These are phyloP conservation scores for Amyloporia xantha DNA, from an alignment of 768 basidiomycete genomes.

Conservation along the genomic window DNA sequence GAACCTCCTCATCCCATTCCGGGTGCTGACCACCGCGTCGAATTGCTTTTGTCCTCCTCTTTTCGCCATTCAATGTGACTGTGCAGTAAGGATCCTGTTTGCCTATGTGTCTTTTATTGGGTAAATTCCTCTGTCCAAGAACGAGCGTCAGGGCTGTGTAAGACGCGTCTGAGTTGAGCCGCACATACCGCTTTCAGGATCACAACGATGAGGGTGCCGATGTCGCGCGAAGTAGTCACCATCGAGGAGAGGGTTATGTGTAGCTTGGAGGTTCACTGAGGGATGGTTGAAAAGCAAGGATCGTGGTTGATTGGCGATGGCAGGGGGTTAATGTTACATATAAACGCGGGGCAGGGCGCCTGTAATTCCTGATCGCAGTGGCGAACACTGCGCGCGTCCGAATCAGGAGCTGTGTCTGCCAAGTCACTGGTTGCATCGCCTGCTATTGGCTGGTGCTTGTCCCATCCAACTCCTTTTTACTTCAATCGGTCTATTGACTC, in stretches of 20 bases:
- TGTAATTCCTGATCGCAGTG: neutral
- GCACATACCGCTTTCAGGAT: constrained; percentile 85
- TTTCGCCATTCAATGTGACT: constrained; percentile 73
- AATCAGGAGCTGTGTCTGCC: too few relatives aligned
- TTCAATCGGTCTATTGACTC: too few relatives aligned
- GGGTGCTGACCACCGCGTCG: constrained; percentile 97
- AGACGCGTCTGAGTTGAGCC: neutral
- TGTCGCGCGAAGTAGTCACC: constrained; percentile 60
- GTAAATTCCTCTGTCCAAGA: constrained; percentile 65
- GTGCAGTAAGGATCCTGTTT: constrained; percentile 97
- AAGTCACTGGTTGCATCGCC: too few relatives aligned
- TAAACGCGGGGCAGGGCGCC: constrained; percentile 1
- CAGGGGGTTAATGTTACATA: neutral
- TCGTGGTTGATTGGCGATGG: constrained; percentile 5
- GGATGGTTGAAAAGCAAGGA: constrained; percentile 5
- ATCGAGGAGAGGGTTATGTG: neutral
- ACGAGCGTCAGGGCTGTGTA: neutral
- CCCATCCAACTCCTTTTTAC: too few relatives aligned
- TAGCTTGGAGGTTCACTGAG: neutral
- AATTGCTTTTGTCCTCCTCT: constrained; percentile 85
- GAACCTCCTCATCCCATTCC: constrained; percentile 97
- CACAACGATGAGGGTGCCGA: constrained; percentile 92
- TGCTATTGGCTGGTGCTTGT: too few relatives aligned
- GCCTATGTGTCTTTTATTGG: constrained; percentile 87
- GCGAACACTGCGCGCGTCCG: too few relatives aligned